These are phyloP conservation scores for Haplographium delicatum DNA, from an alignment of 495 filamentous ascomycete species.

Conservation along the genomic window DNA sequence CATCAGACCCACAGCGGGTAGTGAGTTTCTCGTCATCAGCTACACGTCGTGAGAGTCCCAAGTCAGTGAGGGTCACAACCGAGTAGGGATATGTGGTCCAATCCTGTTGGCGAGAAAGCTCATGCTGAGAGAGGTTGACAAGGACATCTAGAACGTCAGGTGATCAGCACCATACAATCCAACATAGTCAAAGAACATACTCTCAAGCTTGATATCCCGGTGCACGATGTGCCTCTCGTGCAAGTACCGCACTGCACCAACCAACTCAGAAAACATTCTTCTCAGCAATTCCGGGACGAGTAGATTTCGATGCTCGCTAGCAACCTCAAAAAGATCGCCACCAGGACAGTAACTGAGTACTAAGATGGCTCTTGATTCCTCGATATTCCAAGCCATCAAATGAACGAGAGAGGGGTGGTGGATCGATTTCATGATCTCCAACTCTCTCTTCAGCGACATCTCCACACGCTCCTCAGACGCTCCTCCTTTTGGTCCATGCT, in stretches of 20 bases:
- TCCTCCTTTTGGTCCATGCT: conserved; percentile 87
- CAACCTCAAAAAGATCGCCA: conserved; percentile 91
- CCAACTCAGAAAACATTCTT: conserved; percentile 85
- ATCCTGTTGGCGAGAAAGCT: conserved; percentile 43
- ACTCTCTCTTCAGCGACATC: conserved; percentile 85
- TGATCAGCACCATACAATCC: conserved; percentile 19
- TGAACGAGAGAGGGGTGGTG: conserved; percentile 86
- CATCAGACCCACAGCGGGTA: conserved; percentile 89
- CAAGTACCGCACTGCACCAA: conserved; percentile 78
- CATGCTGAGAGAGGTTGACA: conserved; percentile 65
- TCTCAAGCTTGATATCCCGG: conserved; percentile 96
- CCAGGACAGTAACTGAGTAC: conserved; percentile 90
- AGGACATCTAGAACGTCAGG: conserved; percentile 64
- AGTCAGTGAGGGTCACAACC: conserved; percentile 82
- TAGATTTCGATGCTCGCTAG: conserved; percentile 57
- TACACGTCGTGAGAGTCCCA: conserved; percentile 83
- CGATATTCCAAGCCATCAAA: conserved; percentile 80
- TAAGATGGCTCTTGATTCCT: conserved; percentile 72
- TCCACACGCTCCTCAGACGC: conserved; percentile 84
- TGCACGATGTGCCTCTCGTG: conserved; percentile 86
- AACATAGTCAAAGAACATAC: conserved; percentile 47
- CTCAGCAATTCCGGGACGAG: conserved; percentile 66
- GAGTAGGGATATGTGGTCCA: conserved; percentile 72
- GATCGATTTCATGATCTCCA: conserved; percentile 84
- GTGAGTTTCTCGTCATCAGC: conserved; percentile 73